Percentiles rank a stretch among this genome's conserved stretches.
These are phyloP conservation scores for Leccinum aurantiacum DNA, from an alignment of 768 basidiomycete genomes.

Conservation along the genomic window DNA sequence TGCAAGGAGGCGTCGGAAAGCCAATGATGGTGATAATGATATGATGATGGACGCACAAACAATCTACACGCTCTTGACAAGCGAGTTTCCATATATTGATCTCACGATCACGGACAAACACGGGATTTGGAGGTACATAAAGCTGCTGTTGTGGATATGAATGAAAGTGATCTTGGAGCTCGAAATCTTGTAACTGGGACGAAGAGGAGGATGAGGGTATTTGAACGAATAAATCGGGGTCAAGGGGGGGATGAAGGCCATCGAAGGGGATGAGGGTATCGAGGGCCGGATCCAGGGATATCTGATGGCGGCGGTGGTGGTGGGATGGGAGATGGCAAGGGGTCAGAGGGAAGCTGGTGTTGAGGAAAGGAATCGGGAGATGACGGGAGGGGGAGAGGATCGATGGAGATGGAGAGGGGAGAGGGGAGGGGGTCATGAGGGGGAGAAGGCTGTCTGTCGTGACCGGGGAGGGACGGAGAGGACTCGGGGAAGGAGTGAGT, in stretches of 20 bases:
- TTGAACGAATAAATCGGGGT: conserved; percentile 19
- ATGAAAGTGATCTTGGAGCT: conserved; percentile 25
- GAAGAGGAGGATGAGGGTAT: conserved; percentile 11
- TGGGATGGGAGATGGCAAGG: conserved; percentile 1
- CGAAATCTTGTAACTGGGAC: conserved; percentile 21
- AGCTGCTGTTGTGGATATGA: conserved; percentile 27
- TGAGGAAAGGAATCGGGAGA: neutral
- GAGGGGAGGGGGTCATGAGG: conserved; percentile 10
- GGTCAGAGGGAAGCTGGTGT: conserved; percentile 1
- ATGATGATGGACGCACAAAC: conserved; percentile 24
- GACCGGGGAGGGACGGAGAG: conserved; percentile 27
- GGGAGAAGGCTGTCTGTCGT: conserved; percentile 23
- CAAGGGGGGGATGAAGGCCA: conserved; percentile 18
- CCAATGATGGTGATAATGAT: neutral
- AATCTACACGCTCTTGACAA: conserved; percentile 36
- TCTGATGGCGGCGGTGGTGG: neutral
- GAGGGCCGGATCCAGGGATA: conserved; percentile 22
- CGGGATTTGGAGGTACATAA: conserved; percentile 30
- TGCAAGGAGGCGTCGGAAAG: conserved; percentile 3
- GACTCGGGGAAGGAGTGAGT: conserved; percentile 22
- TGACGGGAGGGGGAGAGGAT: conserved; percentile 1
- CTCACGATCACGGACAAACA: conserved; percentile 33
- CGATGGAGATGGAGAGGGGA: neutral
- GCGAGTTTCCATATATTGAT: conserved; percentile 38
- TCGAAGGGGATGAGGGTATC: conserved; percentile 32